Evolutionary conservation across 345 rosid species (phyloP).

Genomic region (Rhodomyrtus tomentosa): DNA sequence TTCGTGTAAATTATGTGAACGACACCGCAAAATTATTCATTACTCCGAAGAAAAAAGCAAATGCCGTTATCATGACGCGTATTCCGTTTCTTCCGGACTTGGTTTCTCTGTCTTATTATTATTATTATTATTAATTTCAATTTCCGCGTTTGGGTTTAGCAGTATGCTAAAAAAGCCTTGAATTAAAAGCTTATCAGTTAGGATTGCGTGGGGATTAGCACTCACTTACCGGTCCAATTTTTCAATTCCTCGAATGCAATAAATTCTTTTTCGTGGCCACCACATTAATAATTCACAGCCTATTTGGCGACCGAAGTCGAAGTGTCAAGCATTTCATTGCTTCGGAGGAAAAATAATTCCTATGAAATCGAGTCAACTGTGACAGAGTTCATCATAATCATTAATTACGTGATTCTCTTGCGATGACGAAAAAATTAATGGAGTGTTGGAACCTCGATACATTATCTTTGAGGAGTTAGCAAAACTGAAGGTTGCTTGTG

Average conservation of each 20-base stretch:
- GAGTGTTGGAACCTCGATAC: no score
- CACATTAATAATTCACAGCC: background rate
- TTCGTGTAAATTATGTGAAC: background rate
- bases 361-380: background rate
- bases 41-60: background rate
- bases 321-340: background rate
- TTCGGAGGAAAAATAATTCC: background rate
- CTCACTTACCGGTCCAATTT: background rate
- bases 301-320: background rate
- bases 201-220: background rate
- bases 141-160: background rate
- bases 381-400: no score
- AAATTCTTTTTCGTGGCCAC: background rate
- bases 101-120: background rate
- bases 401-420: no score
- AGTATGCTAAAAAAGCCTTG: background rate
- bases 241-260: background rate
- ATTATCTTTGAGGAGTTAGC: no score
- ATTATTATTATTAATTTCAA: background rate
- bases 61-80: background rate
- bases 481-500: no score
- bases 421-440: no score
- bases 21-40: background rate
- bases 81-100: background rate
- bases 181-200: background rate